Evolutionary conservation across 768 basidiomycete species (phyloP).

Genomic region (Termitomyces sp.): DNA sequence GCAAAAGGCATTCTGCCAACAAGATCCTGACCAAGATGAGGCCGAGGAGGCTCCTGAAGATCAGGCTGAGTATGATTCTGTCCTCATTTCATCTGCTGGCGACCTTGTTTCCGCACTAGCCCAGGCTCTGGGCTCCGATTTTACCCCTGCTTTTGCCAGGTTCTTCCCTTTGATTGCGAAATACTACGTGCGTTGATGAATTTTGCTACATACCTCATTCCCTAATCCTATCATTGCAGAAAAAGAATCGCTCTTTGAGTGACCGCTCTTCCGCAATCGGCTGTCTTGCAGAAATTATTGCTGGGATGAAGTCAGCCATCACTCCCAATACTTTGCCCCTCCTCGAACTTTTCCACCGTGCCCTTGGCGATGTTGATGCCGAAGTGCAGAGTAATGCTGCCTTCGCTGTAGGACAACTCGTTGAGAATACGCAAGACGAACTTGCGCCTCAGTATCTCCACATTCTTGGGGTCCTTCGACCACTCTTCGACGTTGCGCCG

Average conservation of each 20-base stretch:
- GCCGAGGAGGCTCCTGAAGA: constrained; percentile 82
- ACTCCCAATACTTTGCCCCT: constrained; percentile 81
- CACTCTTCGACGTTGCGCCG: constrained; percentile 66
- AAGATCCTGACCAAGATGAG: constrained; percentile 92
- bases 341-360: constrained; percentile 78
- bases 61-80: constrained; percentile 94
- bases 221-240: constrained; percentile 36
- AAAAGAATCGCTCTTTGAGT: constrained; percentile 79
- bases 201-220: background rate
- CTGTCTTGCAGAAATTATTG: constrained; percentile 91
- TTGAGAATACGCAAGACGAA: constrained; percentile 82
- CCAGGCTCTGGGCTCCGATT: constrained; percentile 78
- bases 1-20: constrained; percentile 94
- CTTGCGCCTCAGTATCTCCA: constrained; percentile 75
- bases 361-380: constrained; percentile 77
- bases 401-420: constrained; percentile 87
- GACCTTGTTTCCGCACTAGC: constrained; percentile 92
- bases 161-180: constrained; percentile 89
- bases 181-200: constrained; percentile 69
- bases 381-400: constrained; percentile 97
- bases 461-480: constrained; percentile 74
- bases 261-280: constrained; percentile 94
- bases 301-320: constrained; percentile 82
- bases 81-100: constrained; percentile 88
- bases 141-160: constrained; percentile 71